Evolutionary conservation across 768 basidiomycete species (phyloP).

Genomic region (Rickenella mellea): DNA sequence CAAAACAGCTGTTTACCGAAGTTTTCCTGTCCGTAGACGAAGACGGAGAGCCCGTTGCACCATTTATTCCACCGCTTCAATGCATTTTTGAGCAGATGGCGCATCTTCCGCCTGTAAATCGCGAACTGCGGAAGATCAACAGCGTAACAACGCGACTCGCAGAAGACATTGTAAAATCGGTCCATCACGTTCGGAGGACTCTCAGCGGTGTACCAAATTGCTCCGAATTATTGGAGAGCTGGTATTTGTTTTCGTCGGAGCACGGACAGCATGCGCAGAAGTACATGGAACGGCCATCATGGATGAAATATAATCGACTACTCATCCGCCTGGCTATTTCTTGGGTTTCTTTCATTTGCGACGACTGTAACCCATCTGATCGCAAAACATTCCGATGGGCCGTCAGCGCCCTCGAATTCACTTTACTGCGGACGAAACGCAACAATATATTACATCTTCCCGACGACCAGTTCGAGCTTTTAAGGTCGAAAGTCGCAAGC

Average conservation of each 20-base stretch:
- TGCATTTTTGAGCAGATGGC: constrained; percentile 77
- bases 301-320: constrained; percentile 71
- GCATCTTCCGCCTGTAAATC: constrained; percentile 82
- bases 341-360: constrained; percentile 98
- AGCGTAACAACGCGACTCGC: constrained; percentile 84
- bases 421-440: constrained; percentile 77
- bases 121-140: constrained; percentile 84
- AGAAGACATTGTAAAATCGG: constrained; percentile 87
- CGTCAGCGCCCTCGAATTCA: constrained; percentile 90
- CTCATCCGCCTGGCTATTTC: constrained; percentile 88
- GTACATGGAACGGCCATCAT: constrained; percentile 68
- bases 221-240: constrained; percentile 86
- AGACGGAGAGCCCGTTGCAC: constrained; percentile 42
- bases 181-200: constrained; percentile 72
- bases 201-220: constrained; percentile 50
- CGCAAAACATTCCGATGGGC: constrained; percentile 97
- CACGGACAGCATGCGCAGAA: constrained; percentile 86
- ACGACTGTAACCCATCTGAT: constrained; percentile 94
- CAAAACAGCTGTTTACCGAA: constrained; percentile 71
- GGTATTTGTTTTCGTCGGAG: constrained; percentile 95
- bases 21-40: constrained; percentile 55
- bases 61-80: constrained; percentile 28
- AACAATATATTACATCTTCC: constrained; percentile 86
- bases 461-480: constrained; percentile 79
- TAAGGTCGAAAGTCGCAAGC: constrained; percentile 85